Evolutionary conservation across 108 stramenopile species (phyloP).

Genomic region (Schizochytrium sp.): DNA sequence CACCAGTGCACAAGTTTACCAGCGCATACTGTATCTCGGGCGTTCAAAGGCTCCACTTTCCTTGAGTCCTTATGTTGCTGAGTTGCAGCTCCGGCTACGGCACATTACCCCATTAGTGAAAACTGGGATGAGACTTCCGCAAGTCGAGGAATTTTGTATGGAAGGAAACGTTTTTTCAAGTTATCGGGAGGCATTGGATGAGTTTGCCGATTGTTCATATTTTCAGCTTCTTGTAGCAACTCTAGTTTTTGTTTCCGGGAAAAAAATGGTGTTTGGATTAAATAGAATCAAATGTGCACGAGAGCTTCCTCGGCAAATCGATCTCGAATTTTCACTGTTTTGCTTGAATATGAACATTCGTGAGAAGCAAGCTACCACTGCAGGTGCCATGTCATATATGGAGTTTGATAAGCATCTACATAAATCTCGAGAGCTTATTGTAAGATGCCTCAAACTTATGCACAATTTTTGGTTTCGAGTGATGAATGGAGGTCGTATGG

Average conservation of each 20-base stretch:
- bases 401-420: conserved; percentile 12
- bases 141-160: conserved; percentile 1
- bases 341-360: neutral
- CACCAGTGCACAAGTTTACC: neutral
- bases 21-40: neutral
- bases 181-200: neutral
- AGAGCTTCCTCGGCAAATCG: neutral
- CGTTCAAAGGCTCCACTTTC: neutral
- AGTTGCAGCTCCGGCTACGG: neutral
- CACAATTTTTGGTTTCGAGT: neutral
- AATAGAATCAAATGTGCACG: neutral
- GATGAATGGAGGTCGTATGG: neutral
- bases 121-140: neutral
- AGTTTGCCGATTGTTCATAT: neutral
- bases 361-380: neutral
- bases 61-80: neutral
- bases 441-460: neutral
- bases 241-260: neutral
- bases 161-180: neutral
- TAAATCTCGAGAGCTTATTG: neutral
- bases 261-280: neutral
- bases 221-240: conserved; percentile 16
- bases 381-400: neutral
- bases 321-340: neutral
- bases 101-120: neutral